Percentiles rank a stretch among this genome's conserved stretches.
phyloP scores from a whole-genome alignment of 257 asterid species.

The Solanum peruvianum region DNA sequence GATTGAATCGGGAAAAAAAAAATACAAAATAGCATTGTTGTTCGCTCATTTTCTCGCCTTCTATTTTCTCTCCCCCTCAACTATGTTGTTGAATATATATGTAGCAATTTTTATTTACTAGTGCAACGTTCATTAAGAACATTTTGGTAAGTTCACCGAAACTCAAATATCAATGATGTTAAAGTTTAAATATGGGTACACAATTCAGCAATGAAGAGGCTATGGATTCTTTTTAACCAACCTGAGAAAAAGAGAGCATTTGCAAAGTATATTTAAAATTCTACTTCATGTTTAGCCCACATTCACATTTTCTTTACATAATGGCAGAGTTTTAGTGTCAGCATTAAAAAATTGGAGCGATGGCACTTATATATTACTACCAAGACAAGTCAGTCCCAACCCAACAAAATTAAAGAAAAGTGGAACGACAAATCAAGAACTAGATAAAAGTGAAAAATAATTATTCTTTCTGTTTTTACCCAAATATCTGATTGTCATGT shows the following conservation, averaged over 20 bases:
- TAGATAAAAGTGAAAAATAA: background rate
- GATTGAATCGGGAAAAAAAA: background rate
- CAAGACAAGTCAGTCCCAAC: background rate
- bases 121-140: background rate
- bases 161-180: background rate
- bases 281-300: background rate
- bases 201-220: background rate
- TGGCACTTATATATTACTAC: background rate
- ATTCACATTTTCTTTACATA: background rate
- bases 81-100: background rate
- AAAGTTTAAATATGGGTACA: background rate
- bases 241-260: background rate
- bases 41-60: background rate
- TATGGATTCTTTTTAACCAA: background rate
- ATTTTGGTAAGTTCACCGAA: background rate
- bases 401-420: background rate
- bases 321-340: background rate
- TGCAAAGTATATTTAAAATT: background rate
- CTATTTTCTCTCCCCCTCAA: background rate
- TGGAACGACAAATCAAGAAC: background rate
- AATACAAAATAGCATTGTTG: background rate
- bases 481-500: background rate
- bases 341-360: background rate
- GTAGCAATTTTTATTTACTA: background rate
- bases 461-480: background rate